Percentiles rank a stretch among this genome's conserved stretches.
phyloP scores from a whole-genome alignment of 2,329 filamentous ascomycete species.

The Juglanconis oblonga region DNA sequence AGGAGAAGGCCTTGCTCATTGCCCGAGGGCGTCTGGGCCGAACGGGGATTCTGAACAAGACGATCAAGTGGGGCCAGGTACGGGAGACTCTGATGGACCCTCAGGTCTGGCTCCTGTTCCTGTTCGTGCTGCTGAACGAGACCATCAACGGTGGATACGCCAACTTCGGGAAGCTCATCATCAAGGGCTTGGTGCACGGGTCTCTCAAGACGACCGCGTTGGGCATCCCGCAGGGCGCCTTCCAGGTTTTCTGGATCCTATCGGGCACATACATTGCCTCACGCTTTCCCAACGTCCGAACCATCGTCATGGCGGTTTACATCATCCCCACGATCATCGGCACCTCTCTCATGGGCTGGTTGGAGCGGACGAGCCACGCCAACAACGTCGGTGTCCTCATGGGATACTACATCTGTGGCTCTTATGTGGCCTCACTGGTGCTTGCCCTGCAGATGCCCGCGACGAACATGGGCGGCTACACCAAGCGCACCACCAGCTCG shows the following conservation, averaged over 20 bases:
- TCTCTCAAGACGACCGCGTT: constrained; percentile 46
- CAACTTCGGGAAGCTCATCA: constrained; percentile 54
- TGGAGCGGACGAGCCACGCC: constrained; percentile 29
- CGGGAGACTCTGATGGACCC: constrained; percentile 42
- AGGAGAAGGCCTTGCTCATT: constrained; percentile 42
- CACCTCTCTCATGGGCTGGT: constrained; percentile 47
- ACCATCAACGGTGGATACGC: constrained; percentile 50
- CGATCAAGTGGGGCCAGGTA: constrained; percentile 46
- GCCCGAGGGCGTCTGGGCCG: constrained; percentile 33
- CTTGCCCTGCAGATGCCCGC: constrained; percentile 51
- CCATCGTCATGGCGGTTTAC: constrained; percentile 50
- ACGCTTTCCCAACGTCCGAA: constrained; percentile 47
- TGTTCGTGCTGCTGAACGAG: constrained; percentile 50
- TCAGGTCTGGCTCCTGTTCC: constrained; percentile 42
- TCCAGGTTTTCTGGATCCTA: constrained; percentile 52
- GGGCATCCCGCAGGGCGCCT: constrained; percentile 53
- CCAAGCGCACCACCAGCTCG: constrained; percentile 43
- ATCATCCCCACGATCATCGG: constrained; percentile 50
- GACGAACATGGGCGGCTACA: constrained; percentile 45
- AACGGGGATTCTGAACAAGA: constrained; percentile 44
- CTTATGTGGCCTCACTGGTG: constrained; percentile 50
- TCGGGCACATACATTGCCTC: constrained; percentile 50
- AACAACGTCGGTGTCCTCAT: constrained; percentile 46
- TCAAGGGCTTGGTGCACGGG: constrained; percentile 45
- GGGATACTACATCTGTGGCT: constrained; percentile 48